Percentiles rank a stretch among this genome's conserved stretches.
phyloP scores from a whole-genome alignment of 495 filamentous ascomycete genomes.

The Aspergillus ellipticus region DNA sequence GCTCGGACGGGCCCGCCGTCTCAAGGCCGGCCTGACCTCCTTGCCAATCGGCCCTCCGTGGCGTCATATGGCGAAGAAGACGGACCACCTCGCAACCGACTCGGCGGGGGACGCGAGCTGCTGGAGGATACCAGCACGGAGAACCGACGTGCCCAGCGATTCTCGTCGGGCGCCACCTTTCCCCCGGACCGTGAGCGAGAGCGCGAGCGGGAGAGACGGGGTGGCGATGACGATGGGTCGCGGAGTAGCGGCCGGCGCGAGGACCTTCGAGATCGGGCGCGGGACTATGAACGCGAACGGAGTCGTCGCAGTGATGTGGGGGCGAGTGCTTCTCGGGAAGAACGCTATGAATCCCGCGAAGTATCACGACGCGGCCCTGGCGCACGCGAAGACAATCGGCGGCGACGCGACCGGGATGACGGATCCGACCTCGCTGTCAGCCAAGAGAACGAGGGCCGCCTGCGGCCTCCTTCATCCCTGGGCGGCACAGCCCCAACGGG shows the following conservation, averaged over 20 bases:
- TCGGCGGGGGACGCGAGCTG: slow-evolving; percentile 26
- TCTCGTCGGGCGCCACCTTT: slow-evolving; percentile 17
- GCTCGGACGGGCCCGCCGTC: slow-evolving; percentile 12
- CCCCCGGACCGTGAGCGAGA: slow-evolving; percentile 26
- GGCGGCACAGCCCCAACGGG: slow-evolving; percentile 33
- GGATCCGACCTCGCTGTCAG: slow-evolving; percentile 14
- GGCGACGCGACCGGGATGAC: slow-evolving; percentile 39
- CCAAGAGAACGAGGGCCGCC: slow-evolving; percentile 39
- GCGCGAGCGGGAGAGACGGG: slow-evolving; percentile 31
- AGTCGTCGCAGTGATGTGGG: slow-evolving; percentile 37
- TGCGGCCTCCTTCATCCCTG: slow-evolving; percentile 37
- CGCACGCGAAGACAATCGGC: slow-evolving; percentile 37
- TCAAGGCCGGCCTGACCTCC: slow-evolving; percentile 23
- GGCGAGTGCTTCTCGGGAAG: slow-evolving; percentile 27
- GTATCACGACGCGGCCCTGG: slow-evolving; percentile 31
- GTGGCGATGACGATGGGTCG: slow-evolving; percentile 26
- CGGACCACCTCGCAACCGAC: slow-evolving; percentile 15
- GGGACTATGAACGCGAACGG: slow-evolving; percentile 38
- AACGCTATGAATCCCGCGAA: slow-evolving; percentile 36
- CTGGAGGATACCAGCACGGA: slow-evolving; percentile 33
- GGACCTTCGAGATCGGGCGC: slow-evolving; percentile 31
- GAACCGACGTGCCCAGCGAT: slow-evolving; percentile 22
- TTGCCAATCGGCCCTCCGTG: slow-evolving; percentile 13
- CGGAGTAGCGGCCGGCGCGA: slow-evolving; percentile 33
- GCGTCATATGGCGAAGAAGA: slow-evolving; percentile 17